A percentile compares a stretch with the other conserved stretches of the same genome.
Evolutionary conservation across 208 protist genomes (phyloP).

Genomic region (Leishmania arabica): DNA sequence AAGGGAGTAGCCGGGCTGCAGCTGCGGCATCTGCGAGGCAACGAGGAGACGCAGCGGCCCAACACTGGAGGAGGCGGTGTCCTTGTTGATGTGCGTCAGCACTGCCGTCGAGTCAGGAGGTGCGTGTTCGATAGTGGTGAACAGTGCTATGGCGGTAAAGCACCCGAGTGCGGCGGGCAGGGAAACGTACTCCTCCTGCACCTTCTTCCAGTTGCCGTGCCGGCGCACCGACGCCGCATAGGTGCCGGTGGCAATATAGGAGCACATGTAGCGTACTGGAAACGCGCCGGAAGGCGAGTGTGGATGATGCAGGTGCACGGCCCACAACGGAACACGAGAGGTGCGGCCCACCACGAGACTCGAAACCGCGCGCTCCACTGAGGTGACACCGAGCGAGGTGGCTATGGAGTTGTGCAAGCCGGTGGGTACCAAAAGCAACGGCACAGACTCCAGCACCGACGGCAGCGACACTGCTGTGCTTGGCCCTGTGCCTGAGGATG

Average conservation of each 20-base stretch:
- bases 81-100: slow-evolving; percentile 19
- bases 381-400: slow-evolving; percentile 61
- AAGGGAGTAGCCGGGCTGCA: slow-evolving; percentile 70
- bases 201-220: slow-evolving; percentile 41
- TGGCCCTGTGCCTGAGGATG: not conserved
- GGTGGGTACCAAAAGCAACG: slow-evolving; percentile 70
- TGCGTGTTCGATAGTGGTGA: slow-evolving; percentile 48
- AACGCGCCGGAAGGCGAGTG: not conserved
- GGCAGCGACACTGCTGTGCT: not conserved
- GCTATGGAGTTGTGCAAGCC: slow-evolving; percentile 84
- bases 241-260: slow-evolving; percentile 62
- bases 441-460: slow-evolving; percentile 22
- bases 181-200: slow-evolving; percentile 65
- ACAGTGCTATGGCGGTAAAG: slow-evolving; percentile 49
- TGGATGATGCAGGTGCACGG: slow-evolving; percentile 45
- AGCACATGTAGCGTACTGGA: slow-evolving; percentile 62
- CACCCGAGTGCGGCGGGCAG: slow-evolving; percentile 44
- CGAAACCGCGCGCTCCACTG: slow-evolving; percentile 65
- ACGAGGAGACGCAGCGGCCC: slow-evolving; percentile 55
- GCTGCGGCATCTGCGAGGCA: slow-evolving; percentile 75
- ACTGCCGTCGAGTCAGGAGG: slow-evolving; percentile 30
- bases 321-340: slow-evolving; percentile 69
- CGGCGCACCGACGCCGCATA: slow-evolving; percentile 61
- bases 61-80: not conserved
- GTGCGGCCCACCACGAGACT: slow-evolving; percentile 58